phyloP scores from a whole-genome alignment of 78 protist species.

The Dictyostelium capitatum region DNA sequence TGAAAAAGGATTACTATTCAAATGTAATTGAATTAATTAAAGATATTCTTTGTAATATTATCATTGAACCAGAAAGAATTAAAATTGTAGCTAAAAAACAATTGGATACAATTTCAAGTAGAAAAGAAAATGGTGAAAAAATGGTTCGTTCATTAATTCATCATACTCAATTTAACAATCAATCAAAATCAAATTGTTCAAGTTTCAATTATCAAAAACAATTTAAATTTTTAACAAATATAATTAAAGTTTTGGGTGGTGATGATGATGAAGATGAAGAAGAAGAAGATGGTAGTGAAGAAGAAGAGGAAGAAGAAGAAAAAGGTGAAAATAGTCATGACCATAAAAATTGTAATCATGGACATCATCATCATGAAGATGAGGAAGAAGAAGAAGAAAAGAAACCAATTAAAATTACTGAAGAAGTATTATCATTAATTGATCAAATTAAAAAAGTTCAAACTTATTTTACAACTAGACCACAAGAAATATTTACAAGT shows the following conservation, averaged over 20 bases:
- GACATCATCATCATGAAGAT: not conserved
- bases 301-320: not conserved
- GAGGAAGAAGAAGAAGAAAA: constrained; percentile 7
- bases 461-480: not conserved
- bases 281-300: not conserved
- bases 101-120: constrained; percentile 20
- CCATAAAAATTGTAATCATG: not conserved
- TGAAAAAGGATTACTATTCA: not conserved
- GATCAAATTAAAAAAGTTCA: not conserved
- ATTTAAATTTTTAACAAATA: not conserved
- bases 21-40: not conserved
- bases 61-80: constrained; percentile 13
- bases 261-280: not conserved
- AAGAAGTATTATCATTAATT: not conserved
- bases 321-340: not conserved
- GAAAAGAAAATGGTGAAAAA: constrained; percentile 1
- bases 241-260: constrained; percentile 17
- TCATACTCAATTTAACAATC: not conserved
- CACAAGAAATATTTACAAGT: not conserved
- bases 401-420: constrained; percentile 2
- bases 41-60: not conserved
- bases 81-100: constrained; percentile 6
- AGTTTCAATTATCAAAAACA: not conserved
- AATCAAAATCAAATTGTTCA: constrained; percentile 18
- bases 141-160: not conserved